Percentiles rank a stretch among this genome's conserved stretches.
These are phyloP conservation scores for Myrica gale DNA, from an alignment of 306 rosid genomes.

Conservation along the genomic window DNA sequence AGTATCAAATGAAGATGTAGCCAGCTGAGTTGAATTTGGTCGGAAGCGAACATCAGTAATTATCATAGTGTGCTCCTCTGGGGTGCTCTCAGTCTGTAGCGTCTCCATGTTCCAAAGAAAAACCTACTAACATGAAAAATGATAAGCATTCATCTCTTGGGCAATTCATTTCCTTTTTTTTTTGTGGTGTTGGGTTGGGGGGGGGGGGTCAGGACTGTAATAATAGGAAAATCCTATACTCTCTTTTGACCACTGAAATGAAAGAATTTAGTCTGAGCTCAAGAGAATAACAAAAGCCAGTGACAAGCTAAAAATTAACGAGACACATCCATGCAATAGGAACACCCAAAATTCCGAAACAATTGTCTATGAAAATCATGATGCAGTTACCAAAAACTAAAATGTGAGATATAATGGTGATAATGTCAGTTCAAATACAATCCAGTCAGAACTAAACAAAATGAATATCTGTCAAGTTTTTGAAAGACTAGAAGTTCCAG, in stretches of 20 bases:
- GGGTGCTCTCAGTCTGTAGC: slow-evolving; percentile 65
- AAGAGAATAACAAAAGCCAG: not conserved
- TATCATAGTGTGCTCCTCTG: slow-evolving; percentile 64
- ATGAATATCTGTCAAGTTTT: not conserved
- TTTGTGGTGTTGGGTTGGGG: not conserved
- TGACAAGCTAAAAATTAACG: not conserved
- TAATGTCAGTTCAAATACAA: not conserved
- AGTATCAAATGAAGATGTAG: slow-evolving; percentile 88
- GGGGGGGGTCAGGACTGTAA: not conserved
- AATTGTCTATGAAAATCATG: not conserved
- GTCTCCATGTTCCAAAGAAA: slow-evolving; percentile 92
- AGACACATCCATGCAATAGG: not conserved
- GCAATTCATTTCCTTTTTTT: not conserved
- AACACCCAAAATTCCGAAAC: not conserved
- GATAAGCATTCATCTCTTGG: slow-evolving; percentile 32
- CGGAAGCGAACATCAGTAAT: slow-evolving; percentile 92
- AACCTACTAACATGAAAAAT: slow-evolving; percentile 56
- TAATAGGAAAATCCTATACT: not conserved
- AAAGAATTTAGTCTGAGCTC: not conserved
- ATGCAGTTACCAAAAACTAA: not conserved
- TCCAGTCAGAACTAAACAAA: not conserved
- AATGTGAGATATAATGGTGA: not conserved
- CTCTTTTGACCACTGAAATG: not conserved
- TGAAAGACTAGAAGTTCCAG: not conserved
- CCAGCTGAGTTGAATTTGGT: slow-evolving; percentile 89